These are phyloP conservation scores for Endocladia muricata DNA, from an alignment of 31 red algal genomes.

Conservation along the genomic window DNA sequence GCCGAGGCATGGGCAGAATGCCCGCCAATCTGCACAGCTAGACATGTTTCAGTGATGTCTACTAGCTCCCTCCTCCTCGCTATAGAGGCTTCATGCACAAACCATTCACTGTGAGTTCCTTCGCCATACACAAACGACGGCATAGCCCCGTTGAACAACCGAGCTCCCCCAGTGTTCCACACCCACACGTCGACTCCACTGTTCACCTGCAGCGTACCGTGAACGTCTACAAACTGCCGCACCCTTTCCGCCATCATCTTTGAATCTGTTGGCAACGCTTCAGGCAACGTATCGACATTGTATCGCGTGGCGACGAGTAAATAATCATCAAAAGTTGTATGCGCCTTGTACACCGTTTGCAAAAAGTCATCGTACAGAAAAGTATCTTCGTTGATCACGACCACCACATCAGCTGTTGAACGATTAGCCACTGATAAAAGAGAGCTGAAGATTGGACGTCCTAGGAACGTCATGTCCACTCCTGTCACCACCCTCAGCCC, in stretches of 20 bases:
- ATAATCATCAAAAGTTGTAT: constrained; percentile 51
- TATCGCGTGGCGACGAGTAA: constrained; percentile 70
- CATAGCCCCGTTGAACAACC: constrained; percentile 57
- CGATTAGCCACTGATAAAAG: constrained; percentile 74
- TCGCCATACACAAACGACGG: constrained; percentile 84
- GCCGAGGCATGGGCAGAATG: too few species aligned
- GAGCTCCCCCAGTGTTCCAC: constrained; percentile 67
- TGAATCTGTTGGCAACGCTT: constrained; percentile 16
- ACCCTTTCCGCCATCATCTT: background rate
- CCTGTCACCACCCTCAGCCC: constrained; percentile 35
- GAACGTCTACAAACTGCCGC: constrained; percentile 22
- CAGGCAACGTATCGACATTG: constrained; percentile 63
- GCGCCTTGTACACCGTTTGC: constrained; percentile 55
- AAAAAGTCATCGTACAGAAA: constrained; percentile 73
- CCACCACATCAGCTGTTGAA: constrained; percentile 59
- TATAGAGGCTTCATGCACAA: constrained; percentile 75
- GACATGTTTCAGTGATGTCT: constrained; percentile 81
- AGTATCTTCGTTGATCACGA: constrained; percentile 85
- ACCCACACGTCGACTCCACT: constrained; percentile 88
- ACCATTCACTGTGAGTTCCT: constrained; percentile 91
- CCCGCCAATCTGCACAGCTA: too few species aligned
- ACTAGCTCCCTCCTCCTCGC: constrained; percentile 55
- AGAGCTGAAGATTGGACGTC: constrained; percentile 83
- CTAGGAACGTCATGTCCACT: constrained; percentile 87
- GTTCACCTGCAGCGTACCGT: constrained; percentile 82